Evolutionary conservation across 805 yeast species (phyloP), one percentile per base, ranked within the genome.

Genomic region (Saccharomycopsis babjevae): DNA sequence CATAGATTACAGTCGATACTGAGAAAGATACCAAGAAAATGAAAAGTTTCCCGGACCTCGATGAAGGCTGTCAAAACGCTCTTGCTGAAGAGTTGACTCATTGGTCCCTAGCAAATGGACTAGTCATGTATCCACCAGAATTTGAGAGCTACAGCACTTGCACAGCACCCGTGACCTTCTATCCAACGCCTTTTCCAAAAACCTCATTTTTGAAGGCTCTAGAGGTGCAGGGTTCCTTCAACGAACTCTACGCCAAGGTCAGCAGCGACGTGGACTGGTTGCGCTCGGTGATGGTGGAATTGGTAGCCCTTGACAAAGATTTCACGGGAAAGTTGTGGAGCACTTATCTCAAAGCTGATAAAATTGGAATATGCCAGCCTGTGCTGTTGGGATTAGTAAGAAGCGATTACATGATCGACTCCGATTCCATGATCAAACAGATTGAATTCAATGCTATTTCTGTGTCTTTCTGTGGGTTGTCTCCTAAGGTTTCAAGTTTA

Each of bases 391-490:
- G 97, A 0, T 72, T 94, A 10, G 92, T 91, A 72, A 81, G 99
- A 71, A 86, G 96, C 0, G 99, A 94, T 69, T 94, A 93, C 68
- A 83, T 94, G 84, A 74, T 84, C 40, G 85, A 86, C 65, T 61
- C 69, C 40, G 68, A 71, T 32, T 70, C 79, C n/a, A 71, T 72
- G 32, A 86, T 93, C 68, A 92, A 93, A 70, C 99, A 94, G 72
- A 94, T 94, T 58, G 99, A 94, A 72, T 93, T 93, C 76, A 94
- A 94, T 73, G 92, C 99, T 0, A 89, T 94, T 2, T 88, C 97
- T 68, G 97, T 93, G 3, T 92, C 97, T 0, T 94, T 94, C 75
- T 97, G 96, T 22, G 98, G 96, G 0, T 77, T 94, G 61, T 86
- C 96, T 1, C 71, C 90, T 15, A 88, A 86, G 70, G 93, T 89